phyloP scores from a whole-genome alignment of 306 rosid species.

The Pyrus pyrifolia region DNA sequence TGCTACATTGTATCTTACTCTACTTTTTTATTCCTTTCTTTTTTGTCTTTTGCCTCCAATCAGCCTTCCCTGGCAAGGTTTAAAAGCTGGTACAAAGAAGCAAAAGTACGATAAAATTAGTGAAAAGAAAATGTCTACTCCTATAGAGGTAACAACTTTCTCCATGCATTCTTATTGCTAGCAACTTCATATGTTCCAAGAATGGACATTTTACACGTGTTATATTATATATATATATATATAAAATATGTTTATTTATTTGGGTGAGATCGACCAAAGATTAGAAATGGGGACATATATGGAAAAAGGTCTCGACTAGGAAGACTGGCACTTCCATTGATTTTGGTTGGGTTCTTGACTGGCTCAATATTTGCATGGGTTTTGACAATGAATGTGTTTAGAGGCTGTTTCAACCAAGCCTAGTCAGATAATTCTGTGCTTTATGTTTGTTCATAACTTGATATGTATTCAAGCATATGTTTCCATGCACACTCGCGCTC shows the following conservation, averaged over 20 bases:
- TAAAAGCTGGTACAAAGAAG: constrained; percentile 95
- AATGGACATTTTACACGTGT: background rate
- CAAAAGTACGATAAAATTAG: constrained; percentile 95
- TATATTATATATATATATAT: background rate
- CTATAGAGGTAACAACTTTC: constrained; percentile 68
- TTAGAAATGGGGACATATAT: background rate
- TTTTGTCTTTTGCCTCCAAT: background rate
- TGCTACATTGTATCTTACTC: constrained; percentile 14
- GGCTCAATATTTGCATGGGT: background rate
- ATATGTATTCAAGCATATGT: background rate
- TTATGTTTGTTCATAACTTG: background rate
- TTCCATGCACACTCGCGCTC: background rate
- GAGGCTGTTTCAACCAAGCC: background rate
- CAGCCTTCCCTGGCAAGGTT: constrained; percentile 99
- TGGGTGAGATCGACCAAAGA: background rate
- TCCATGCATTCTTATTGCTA: background rate
- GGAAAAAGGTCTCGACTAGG: background rate
- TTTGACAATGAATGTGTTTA: background rate
- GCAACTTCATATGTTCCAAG: background rate
- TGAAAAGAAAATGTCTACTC: constrained; percentile 87
- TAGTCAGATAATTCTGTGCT: background rate
- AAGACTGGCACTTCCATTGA: background rate
- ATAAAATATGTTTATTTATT: background rate
- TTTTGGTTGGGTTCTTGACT: background rate
- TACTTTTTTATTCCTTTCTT: constrained; percentile 5